phyloP scores from a whole-genome alignment of 1,139 yeast species.

The Pichia sp. region DNA sequence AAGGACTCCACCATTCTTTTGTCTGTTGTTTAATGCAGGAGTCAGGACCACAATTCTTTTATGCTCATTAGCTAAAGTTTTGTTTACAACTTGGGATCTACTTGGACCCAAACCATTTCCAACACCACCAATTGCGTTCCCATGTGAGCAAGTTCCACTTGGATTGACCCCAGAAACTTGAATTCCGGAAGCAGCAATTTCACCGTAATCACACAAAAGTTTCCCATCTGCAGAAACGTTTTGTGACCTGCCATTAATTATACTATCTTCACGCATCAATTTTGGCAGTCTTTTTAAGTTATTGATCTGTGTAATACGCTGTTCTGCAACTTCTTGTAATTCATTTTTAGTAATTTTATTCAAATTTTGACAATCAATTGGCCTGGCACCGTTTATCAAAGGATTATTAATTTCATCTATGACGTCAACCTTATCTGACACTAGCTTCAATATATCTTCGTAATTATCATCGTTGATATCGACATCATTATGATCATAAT shows the following conservation, averaged over 20 bases:
- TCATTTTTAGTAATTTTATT: neutral
- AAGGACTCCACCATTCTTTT: neutral
- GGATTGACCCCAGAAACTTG: constrained; percentile 31
- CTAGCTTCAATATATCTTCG: constrained; percentile 5
- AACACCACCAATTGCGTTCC: constrained; percentile 18
- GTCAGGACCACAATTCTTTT: constrained; percentile 20
- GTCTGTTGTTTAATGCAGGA: constrained; percentile 6
- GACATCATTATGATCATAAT: constrained; percentile 1
- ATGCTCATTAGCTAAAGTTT: constrained; percentile 35
- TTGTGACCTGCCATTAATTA: constrained; percentile 6
- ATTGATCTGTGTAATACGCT: neutral
- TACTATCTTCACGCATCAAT: constrained; percentile 13
- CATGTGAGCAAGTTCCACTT: constrained; percentile 17
- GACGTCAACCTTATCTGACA: constrained; percentile 13
- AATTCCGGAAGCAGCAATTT: constrained; percentile 79
- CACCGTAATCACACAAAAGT: constrained; percentile 37
- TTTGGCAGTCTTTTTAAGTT: constrained; percentile 6
- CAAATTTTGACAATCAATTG: neutral
- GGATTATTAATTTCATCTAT: constrained; percentile 13
- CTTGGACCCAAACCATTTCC: constrained; percentile 72
- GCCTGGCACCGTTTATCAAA: neutral
- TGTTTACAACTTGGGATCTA: constrained; percentile 62
- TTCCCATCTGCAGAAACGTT: constrained; percentile 19
- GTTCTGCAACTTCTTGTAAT: neutral
- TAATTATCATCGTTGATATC: neutral